Conservation (phyloP, 257 asterid genomes). For the Nemophila menziesii region DNA sequence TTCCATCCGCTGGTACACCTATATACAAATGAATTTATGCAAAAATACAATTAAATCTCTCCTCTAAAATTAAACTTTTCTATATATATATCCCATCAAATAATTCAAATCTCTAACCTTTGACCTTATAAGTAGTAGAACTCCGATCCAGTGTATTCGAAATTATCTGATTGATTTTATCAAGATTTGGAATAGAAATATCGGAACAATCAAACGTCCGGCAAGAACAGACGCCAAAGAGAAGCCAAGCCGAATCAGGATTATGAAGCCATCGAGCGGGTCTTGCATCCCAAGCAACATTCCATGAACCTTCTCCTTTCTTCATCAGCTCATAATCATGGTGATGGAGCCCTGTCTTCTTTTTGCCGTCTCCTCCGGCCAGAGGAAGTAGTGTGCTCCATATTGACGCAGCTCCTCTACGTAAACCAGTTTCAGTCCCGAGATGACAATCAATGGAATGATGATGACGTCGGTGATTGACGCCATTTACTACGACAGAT, state of each 20-base stretch:
- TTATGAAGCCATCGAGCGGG: slow-evolving; percentile 91
- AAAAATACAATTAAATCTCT: no score
- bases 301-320: slow-evolving; percentile 82
- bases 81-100: background rate
- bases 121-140: slow-evolving; percentile 41
- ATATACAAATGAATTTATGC: background rate
- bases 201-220: slow-evolving; percentile 22
- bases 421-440: slow-evolving; percentile 3
- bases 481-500: slow-evolving; percentile 8
- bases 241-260: slow-evolving; percentile 71
- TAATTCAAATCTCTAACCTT: slow-evolving; percentile 22
- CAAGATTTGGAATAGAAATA: slow-evolving; percentile 3
- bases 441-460: slow-evolving; percentile 22
- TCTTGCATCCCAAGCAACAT: slow-evolving; percentile 79
- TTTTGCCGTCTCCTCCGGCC: slow-evolving; percentile 25
- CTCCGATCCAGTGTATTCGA: slow-evolving; percentile 11
- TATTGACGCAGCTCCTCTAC: slow-evolving; percentile 37
- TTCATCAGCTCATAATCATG: slow-evolving; percentile 29
- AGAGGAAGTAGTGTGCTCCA: slow-evolving; percentile 68
- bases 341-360: slow-evolving; percentile 25
- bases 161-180: background rate
- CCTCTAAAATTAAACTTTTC: background rate
- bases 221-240: slow-evolving; percentile 57
- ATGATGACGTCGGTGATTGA: slow-evolving; percentile 17
- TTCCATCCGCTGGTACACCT: slow-evolving; percentile 66